A percentile compares a stretch with the other conserved stretches of the same genome.
Evolutionary conservation across 2,329 filamentous ascomycete genomes (phyloP).

Genomic region (Venturia carpophila): DNA sequence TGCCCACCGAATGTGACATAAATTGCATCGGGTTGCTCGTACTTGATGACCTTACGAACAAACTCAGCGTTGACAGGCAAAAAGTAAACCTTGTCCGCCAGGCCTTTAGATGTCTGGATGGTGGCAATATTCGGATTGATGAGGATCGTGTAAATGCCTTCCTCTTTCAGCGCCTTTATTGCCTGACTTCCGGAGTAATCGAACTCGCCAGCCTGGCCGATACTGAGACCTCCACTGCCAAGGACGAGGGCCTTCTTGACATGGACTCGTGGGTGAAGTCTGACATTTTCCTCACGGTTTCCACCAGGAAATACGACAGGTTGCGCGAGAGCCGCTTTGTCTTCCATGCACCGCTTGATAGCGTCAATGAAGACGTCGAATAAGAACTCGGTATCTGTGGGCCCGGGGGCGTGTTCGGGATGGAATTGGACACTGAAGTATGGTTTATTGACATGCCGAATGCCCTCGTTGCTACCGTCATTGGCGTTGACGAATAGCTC

Average conservation of each 20-base stretch:
- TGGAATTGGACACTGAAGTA: constrained; percentile 99
- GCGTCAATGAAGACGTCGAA: constrained; percentile 95
- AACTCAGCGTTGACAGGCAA: constrained; percentile 94
- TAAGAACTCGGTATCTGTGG: constrained; percentile 89
- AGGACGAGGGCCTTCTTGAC: constrained; percentile 94
- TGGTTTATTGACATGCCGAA: constrained; percentile 74
- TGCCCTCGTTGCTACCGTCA: constrained; percentile 96
- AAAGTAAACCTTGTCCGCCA: constrained; percentile 99
- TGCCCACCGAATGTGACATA: constrained; percentile 98
- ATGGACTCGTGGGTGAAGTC: constrained; percentile 65
- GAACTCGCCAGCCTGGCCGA: constrained; percentile 96
- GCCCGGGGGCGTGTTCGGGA: constrained; percentile 91
- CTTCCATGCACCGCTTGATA: constrained; percentile 62
- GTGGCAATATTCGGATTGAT: constrained; percentile 99
- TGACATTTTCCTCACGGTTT: constrained; percentile 68
- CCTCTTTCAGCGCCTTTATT: constrained; percentile 96
- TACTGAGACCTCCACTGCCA: constrained; percentile 89
- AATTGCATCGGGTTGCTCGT: constrained; percentile 91
- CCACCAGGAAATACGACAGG: constrained; percentile 86
- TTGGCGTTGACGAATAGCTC: constrained; percentile 98
- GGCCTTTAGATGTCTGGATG: constrained; percentile 94
- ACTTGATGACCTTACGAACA: constrained; percentile 92
- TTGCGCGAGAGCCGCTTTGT: constrained; percentile 57
- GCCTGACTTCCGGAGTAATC: constrained; percentile 98
- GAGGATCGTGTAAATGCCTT: constrained; percentile 94